Percentiles rank a stretch among this genome's conserved stretches.
Evolutionary conservation across 2,329 filamentous ascomycete genomes (phyloP).

Genomic region (Dactylellina parvicollis): DNA sequence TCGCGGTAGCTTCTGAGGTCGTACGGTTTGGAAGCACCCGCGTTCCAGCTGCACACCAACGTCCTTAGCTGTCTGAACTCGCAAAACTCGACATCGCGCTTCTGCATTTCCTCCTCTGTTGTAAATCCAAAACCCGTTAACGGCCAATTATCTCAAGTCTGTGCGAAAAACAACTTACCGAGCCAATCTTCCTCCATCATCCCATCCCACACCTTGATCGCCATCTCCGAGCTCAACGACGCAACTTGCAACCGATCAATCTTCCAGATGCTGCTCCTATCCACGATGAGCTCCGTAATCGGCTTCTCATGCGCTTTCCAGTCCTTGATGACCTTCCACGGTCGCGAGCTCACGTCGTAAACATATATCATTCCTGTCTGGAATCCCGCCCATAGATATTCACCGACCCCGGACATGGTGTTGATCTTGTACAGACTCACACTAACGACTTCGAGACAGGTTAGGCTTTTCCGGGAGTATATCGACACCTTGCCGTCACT

Average conservation of each 20-base stretch:
- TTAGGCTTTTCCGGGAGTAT: slow-evolving; percentile 76
- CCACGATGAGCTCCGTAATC: slow-evolving; percentile 78
- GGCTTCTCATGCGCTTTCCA: slow-evolving; percentile 88
- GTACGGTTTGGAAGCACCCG: slow-evolving; percentile 90
- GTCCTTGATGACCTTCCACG: slow-evolving; percentile 91
- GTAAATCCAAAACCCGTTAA: neutral
- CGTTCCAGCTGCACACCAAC: slow-evolving; percentile 93
- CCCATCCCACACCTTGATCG: slow-evolving; percentile 88
- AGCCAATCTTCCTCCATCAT: slow-evolving; percentile 93
- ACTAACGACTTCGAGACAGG: slow-evolving; percentile 81
- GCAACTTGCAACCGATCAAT: slow-evolving; percentile 84
- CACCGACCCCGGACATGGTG: slow-evolving; percentile 80
- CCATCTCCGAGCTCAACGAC: slow-evolving; percentile 86
- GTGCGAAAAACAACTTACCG: slow-evolving; percentile 62
- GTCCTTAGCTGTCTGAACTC: slow-evolving; percentile 82
- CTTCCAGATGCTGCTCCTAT: slow-evolving; percentile 84
- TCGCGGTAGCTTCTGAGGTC: slow-evolving; percentile 76
- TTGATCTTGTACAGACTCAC: slow-evolving; percentile 97
- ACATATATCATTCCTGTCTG: slow-evolving; percentile 94
- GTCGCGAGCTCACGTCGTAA: slow-evolving; percentile 82
- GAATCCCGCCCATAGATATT: slow-evolving; percentile 89
- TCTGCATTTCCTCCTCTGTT: slow-evolving; percentile 82
- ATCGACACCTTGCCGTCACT: slow-evolving; percentile 92
- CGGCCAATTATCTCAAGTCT: slow-evolving; percentile 8
- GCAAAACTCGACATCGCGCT: slow-evolving; percentile 82